Conservation (phyloP, 2,329 filamentous ascomycete genomes). For the Fusarium sp. region DNA sequence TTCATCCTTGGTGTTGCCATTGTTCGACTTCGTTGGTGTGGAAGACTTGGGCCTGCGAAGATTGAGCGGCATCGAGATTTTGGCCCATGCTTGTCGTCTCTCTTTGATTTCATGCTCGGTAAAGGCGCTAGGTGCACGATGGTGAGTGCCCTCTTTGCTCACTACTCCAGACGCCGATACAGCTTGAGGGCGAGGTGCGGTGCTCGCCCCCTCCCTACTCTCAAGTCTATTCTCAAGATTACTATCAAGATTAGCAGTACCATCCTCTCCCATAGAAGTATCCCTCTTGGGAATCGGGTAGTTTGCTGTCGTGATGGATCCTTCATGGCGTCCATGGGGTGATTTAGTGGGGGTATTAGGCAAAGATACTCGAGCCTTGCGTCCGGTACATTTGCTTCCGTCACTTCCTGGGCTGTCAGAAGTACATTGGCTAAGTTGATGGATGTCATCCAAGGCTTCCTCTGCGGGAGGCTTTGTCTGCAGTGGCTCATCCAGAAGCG, state of each 20-base stretch:
- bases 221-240: neutral
- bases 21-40: conserved; percentile 13
- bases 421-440: neutral
- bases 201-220: neutral
- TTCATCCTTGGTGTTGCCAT: neutral
- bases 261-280: neutral
- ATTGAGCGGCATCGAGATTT: conserved; percentile 53
- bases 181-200: neutral
- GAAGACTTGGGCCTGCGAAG: conserved; percentile 35
- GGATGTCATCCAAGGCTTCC: conserved; percentile 41
- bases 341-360: conserved; percentile 28
- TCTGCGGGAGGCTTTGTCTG: conserved; percentile 52
- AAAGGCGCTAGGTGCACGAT: conserved; percentile 43
- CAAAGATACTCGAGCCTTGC: conserved; percentile 44
- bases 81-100: conserved; percentile 53
- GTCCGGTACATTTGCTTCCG: conserved; percentile 8
- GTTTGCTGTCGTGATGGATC: neutral
- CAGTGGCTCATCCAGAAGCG: conserved; percentile 9
- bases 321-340: neutral
- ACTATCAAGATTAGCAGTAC: neutral
- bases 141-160: conserved; percentile 6
- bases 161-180: neutral
- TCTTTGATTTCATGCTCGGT: conserved; percentile 52
- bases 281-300: neutral
- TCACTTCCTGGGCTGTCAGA: conserved; percentile 19